Conservation (phyloP, 495 filamentous ascomycete genomes). For the Tetracladium marchalianum region DNA sequence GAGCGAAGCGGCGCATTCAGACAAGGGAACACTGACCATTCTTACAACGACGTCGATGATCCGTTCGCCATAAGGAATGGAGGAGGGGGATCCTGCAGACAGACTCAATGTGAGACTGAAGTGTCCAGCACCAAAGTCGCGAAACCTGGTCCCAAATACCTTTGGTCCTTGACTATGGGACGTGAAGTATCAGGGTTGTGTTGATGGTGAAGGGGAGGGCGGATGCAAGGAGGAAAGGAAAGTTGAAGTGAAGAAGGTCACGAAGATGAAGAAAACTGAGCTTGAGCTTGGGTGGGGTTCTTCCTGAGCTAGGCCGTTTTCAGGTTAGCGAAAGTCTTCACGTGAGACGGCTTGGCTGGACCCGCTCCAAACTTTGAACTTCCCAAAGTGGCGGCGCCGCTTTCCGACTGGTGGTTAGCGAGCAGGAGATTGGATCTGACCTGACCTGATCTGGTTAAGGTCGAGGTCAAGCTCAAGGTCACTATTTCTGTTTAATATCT, state of each 20-base stretch:
- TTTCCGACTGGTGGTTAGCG: no score
- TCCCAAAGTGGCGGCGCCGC: no score
- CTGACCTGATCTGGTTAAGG: no score
- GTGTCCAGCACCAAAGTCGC: slow-evolving; percentile 17
- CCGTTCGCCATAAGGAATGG: slow-evolving; percentile 13
- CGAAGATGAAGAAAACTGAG: slow-evolving; percentile 2
- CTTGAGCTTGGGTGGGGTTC: neutral
- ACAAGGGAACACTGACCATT: slow-evolving; percentile 14
- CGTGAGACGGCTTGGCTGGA: no score
- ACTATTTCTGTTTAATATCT: no score
- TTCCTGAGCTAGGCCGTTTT: neutral
- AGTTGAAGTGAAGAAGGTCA: neutral
- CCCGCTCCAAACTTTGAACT: no score
- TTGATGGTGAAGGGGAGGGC: no score
- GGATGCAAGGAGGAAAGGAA: neutral
- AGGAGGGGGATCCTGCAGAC: neutral
- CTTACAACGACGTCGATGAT: slow-evolving; percentile 10
- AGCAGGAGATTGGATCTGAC: no score
- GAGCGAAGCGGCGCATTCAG: neutral
- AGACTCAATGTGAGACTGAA: slow-evolving; percentile 14
- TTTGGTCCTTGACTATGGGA: no score
- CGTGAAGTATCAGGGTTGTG: no score
- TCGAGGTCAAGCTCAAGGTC: no score
- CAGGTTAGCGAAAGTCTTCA: neutral
- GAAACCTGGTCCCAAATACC: neutral